These are phyloP conservation scores for Thozetella sp. DNA, from an alignment of 495 filamentous ascomycete species.

Conservation along the genomic window DNA sequence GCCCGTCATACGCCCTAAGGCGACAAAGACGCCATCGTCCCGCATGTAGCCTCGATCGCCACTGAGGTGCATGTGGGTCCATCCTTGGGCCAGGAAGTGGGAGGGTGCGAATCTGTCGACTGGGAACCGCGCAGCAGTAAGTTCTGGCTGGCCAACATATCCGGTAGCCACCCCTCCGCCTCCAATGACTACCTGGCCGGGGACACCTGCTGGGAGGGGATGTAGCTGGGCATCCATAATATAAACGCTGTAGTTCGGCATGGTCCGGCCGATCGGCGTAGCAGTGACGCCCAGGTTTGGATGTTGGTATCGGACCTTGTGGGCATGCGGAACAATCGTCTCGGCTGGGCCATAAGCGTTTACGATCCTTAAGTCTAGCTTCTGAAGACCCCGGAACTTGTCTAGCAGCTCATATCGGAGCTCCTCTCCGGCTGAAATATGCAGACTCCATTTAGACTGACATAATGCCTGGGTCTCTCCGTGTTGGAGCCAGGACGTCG, in stretches of 20 bases:
- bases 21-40: slow-evolving; percentile 29
- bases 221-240: slow-evolving; percentile 39
- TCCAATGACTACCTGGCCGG: slow-evolving; percentile 44
- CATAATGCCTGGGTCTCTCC: slow-evolving; percentile 20
- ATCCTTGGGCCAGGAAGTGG: slow-evolving; percentile 7
- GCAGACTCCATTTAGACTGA: slow-evolving; percentile 44
- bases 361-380: slow-evolving; percentile 10
- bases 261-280: slow-evolving; percentile 25
- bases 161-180: slow-evolving; percentile 39
- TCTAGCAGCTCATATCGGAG: slow-evolving; percentile 31
- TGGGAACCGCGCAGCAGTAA: slow-evolving; percentile 17
- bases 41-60: slow-evolving; percentile 17
- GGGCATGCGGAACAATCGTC: slow-evolving; percentile 7
- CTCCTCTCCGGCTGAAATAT: slow-evolving; percentile 31
- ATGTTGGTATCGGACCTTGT: slow-evolving; percentile 6
- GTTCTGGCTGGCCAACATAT: slow-evolving; percentile 33
- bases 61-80: slow-evolving; percentile 18
- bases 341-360: slow-evolving; percentile 25
- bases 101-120: slow-evolving; percentile 3
- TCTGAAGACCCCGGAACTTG: slow-evolving; percentile 9
- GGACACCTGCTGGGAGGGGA: slow-evolving; percentile 33
- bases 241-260: slow-evolving; percentile 42
- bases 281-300: neutral
- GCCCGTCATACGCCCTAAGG: slow-evolving; percentile 36
- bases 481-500: slow-evolving; percentile 20